Base-by-base conservation (phyloP, 164 flowering plant genomes). In the Chimonanthus salicifolius region DNA sequence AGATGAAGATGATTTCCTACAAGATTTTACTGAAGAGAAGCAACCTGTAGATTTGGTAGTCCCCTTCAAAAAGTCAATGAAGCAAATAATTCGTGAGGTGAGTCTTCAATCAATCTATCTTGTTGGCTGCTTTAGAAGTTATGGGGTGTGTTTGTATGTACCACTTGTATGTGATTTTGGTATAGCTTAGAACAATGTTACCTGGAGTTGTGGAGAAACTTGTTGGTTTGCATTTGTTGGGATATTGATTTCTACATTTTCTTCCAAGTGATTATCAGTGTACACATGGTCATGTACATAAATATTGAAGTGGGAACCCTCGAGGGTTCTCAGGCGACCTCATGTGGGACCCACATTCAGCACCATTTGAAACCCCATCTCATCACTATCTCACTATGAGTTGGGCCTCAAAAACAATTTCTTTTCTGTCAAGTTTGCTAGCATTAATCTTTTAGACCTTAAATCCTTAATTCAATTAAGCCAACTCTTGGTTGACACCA, bases 61-160 rank as follows among this genome's bases (percentile, higher is more conserved):
- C 79, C 98, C 97, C 20, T 86, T 93, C 54, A 84, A 90, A 77
- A 90, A 90, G 75, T 93, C 97, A 1, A 82, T 92, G 77, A 88
- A 85, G 82, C 97, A 90, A 84, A 90, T 93, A 64, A 8, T 84
- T 49, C 97, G 94, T 21, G 99, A 93, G 91, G 98, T 90, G 68
- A 66, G 47, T 45, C 45, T 11, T 66, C 16, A 9, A 9, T 44
- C 66, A 54, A 54, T 54, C 16, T 54, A 54, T 54, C 16, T 13
- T 54, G 60, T 54, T 11, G 11, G 60, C 60, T 54, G 60, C 10
- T 54, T 54, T 54, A 54, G 60, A 6, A 10, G 16, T 15, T 13
- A 4, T 54, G 5, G 4, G 16, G 60, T 54, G 11, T 54, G 6
- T 54, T 54, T 54, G 60, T 4, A n/a, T 10, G 16, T 54, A 6